Evolutionary conservation across 768 basidiomycete genomes (phyloP), one percentile per base, ranked within the genome.

Genomic region (Roridomyces roridus): DNA sequence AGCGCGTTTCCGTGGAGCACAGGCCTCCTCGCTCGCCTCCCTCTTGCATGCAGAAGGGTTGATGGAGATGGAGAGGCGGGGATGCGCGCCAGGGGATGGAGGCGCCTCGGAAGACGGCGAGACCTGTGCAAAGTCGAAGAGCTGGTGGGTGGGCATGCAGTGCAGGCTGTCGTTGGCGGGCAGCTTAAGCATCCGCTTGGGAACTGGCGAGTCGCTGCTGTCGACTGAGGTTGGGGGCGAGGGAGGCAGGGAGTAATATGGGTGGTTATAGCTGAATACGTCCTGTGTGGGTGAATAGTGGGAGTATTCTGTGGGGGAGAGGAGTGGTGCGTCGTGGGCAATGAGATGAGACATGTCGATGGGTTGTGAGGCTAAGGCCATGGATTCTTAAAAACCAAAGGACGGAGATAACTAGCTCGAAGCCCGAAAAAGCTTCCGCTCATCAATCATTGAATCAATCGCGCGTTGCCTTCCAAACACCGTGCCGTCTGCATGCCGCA

Each of bases 121-220:
- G 15, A 34, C 31, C 31, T 34, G 31, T 34, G 31, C 31, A 34
- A 86, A 78, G 70, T 89, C 88, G 70, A 91, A 91, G 64, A 91
- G 78, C 73, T 91, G 85, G 69, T 84, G 83, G 15, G 89, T 91
- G 29, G 89, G 81, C 14, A 91, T 70, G 66, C 87, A 91, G 37
- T 83, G 73, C 56, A 78, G 80, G 49, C 82, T 79, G 51, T 74
- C 67, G 21, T 83, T 80, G 66, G 76, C 72, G 59, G 78, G 79
- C 57, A 80, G 77, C 69, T 79, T 82, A 76, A 87, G 82, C 65
- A 82, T 75, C 45, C 73, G 74, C 14, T 70, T n/a, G 6, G 77
- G 80, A 37, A 73, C 66, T 5, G 82, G 83, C 37, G 85, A 83
- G 58, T 74, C 80, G 11, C 76, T n/a, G n/a, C n/a, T 71, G 65